Base-by-base conservation (phyloP, 768 basidiomycete genomes). In the Amanita inopinata region DNA sequence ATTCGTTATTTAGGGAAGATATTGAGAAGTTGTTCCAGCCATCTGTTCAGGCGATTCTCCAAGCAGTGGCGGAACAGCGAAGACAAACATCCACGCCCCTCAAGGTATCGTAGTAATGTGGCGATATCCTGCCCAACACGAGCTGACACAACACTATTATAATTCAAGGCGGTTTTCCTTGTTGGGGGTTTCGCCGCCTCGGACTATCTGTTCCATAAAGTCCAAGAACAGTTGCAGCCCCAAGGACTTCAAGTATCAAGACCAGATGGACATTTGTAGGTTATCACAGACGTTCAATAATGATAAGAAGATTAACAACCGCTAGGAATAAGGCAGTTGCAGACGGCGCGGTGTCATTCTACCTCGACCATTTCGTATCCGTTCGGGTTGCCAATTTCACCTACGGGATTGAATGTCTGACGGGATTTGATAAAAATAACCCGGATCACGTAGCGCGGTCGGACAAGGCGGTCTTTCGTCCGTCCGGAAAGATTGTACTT, bases 151-250 rank as follows among this genome's bases (percentile, higher is more conserved):
- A 22, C 12, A 32, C 8, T 33, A 17, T 4, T 31, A 11, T 38
- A 27, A 3, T 19, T 42, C 25, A 30, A 70, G 69, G 60, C 63
- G 18, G 62, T 70, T 18, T 61, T 71, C 23, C 64, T 80, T 1
- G 75, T 79, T 2, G 77, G 77, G 17, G 76, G 76, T 0, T 78
- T 78, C 52, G 69, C 73, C 10, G 73, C 74, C 1, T 77, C 69
- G 44, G 70, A 76, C 38, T 78, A 70, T 63, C 51, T 79, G n/a
- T 72, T 64, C 49, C 53, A 57, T 2, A 59, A 61, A 36, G 63
- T 78, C 2, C 64, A 64, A 30, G 56, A 52, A 38, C 51, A 58
- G 4, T 56, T 78, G 7, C 58, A 58, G 3, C 49, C 58, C 1
- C 51, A 61, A 0, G 63, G 65, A n/a, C 51, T 74, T 33, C 60